Conservation (phyloP, 176 grass and related monocot genomes). For the Poa pratensis region DNA sequence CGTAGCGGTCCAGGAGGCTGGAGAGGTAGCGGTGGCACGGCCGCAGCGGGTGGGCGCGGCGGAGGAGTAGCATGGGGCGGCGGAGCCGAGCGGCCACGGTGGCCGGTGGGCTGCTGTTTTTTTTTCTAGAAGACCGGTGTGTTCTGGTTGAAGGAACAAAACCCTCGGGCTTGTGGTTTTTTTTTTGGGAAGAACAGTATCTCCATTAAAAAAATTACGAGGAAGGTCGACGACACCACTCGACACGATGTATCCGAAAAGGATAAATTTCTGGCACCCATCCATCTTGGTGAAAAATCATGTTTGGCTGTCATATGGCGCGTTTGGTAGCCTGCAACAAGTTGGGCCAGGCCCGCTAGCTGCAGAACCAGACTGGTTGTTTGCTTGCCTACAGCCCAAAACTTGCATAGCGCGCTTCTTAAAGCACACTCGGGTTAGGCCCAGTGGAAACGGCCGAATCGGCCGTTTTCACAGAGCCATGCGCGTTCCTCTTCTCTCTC, state of each 20-base stretch:
- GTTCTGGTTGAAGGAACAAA: not conserved
- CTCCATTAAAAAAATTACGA: not conserved
- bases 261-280: too few relatives aligned
- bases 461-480: too few relatives aligned
- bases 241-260: not conserved
- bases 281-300: too few relatives aligned
- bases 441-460: too few relatives aligned
- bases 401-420: too few relatives aligned
- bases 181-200: not conserved
- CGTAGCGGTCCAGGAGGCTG: slow-evolving; percentile 65
- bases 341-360: too few relatives aligned
- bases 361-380: too few relatives aligned
- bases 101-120: not conserved
- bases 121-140: not conserved
- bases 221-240: not conserved
- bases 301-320: too few relatives aligned
- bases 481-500: too few relatives aligned
- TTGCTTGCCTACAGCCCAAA: too few relatives aligned
- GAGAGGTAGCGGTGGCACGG: slow-evolving; percentile 38
- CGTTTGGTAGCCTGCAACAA: too few relatives aligned
- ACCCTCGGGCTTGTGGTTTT: not conserved
- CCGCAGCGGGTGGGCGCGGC: slow-evolving; percentile 24
- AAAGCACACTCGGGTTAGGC: too few relatives aligned
- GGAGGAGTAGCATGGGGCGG: slow-evolving; percentile 53
- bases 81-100: not conserved